Evolutionary conservation across 768 basidiomycete species (phyloP), one percentile per base, ranked within the genome.

Genomic region (Trametes punicea): DNA sequence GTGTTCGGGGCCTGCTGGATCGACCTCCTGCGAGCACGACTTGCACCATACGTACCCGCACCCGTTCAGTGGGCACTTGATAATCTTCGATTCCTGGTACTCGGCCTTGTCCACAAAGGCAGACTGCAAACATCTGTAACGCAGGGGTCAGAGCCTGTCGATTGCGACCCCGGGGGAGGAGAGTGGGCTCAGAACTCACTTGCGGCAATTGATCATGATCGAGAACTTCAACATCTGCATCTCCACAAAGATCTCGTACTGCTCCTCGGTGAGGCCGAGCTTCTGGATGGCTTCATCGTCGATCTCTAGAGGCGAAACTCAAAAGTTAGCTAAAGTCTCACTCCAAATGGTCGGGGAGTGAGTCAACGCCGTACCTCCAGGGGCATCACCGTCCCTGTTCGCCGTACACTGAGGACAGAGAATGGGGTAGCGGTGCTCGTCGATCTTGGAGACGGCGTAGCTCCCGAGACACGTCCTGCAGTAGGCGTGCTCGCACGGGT

Each of bases 41-140:
- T 81, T 86, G 68, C 85, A 87, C 85, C 84, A 87, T 6, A 73
- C 69, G 59, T 82, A 68, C 0, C 67, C 63, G 53, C 85, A 87
- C 16, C 67, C 65, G 0, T 65, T 70, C 29, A 78, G 64, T 3
- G 82, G 83, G 56, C 85, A 87, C 10, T 69, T 65, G 31, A 87
- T 67, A 21, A 75, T 72, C 29, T 68, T 66, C 13, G 65, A 64
- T 2, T 70, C 70, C 10, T 69, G 64, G 55, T 78, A 75, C 51
- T 84, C 81, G 33, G 67, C 61, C 25, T 77, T 75, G 61, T 82
- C 83, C 13, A 87, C 78, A 49, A 75, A 77, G 15, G 76, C 67
- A 1, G 77, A 72, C 18, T 75, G 65, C 18, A 71, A 65, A 62
- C 84, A 86, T 60, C 85, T 86, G 27, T 0, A n/a, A n/a, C 21